phyloP scores from a whole-genome alignment of 116 monocot species.

The Posidonia oceanica region DNA sequence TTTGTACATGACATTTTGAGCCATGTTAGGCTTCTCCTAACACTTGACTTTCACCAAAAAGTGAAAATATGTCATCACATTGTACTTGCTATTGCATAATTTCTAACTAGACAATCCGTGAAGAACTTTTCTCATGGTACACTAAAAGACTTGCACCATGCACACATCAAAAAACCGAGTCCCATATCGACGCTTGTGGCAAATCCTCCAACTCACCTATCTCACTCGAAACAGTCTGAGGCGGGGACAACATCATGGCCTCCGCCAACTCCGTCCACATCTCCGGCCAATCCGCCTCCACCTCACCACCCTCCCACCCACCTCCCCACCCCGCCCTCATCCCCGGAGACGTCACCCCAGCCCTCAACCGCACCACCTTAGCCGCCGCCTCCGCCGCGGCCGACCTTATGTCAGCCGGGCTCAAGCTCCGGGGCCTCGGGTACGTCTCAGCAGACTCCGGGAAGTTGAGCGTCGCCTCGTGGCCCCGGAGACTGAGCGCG shows the following conservation, averaged over 20 bases:
- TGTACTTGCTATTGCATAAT: no score
- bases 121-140: no score
- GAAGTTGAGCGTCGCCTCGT: conserved; percentile 65
- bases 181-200: neutral
- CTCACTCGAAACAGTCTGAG: neutral
- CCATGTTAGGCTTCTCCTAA: no score
- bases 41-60: no score
- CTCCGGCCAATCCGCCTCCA: conserved; percentile 3
- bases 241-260: conserved; percentile 14
- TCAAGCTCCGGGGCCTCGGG: conserved; percentile 41
- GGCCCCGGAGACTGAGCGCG: conserved; percentile 41
- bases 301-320: neutral
- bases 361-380: neutral
- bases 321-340: neutral
- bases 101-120: no score
- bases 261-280: conserved; percentile 20
- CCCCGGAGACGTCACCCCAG: neutral
- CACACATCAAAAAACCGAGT: neutral
- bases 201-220: neutral
- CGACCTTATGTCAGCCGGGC: conserved; percentile 43
- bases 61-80: no score
- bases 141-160: no score
- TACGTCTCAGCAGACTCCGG: conserved; percentile 35
- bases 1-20: no score
- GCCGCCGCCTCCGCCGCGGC: conserved; percentile 58